Percentiles rank a stretch among this genome's conserved stretches.
These are phyloP conservation scores for Phylloporus sp. DNA, from an alignment of 768 basidiomycete genomes.

Conservation along the genomic window DNA sequence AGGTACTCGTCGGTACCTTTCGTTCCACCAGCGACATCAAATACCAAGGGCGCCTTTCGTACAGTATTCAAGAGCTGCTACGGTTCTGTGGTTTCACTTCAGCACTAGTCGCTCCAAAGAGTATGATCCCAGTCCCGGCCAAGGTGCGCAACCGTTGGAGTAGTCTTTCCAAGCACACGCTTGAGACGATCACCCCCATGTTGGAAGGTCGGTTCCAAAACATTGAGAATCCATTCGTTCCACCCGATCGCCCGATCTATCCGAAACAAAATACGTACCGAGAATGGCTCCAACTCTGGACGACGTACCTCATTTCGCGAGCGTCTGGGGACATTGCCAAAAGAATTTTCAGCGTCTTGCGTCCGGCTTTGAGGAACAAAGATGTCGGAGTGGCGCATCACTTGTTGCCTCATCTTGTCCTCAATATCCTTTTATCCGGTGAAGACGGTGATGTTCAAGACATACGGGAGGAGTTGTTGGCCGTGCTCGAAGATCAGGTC, in stretches of 20 bases:
- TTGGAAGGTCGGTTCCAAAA: constrained; percentile 66
- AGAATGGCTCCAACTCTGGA: constrained; percentile 95
- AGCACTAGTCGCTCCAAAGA: constrained; percentile 58
- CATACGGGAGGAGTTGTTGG: constrained; percentile 72
- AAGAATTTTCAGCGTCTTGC: constrained; percentile 74
- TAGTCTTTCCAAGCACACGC: constrained; percentile 71
- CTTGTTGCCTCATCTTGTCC: constrained; percentile 85
- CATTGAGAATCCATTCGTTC: constrained; percentile 37
- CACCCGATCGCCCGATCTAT: constrained; percentile 73
- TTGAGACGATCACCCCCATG: constrained; percentile 83
- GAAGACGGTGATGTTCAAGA: constrained; percentile 53
- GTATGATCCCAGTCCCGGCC: constrained; percentile 48
- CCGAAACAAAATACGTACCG: constrained; percentile 74
- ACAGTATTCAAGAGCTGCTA: constrained; percentile 87
- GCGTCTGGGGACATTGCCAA: constrained; percentile 56
- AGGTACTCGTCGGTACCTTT: constrained; percentile 86
- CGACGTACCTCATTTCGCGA: constrained; percentile 69
- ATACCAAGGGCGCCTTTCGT: constrained; percentile 87
- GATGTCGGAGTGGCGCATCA: constrained; percentile 94
- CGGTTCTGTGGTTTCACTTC: constrained; percentile 83
- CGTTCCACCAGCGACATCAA: constrained; percentile 91
- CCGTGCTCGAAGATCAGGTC: constrained; percentile 87
- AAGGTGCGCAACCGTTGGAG: constrained; percentile 79
- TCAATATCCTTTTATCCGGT: constrained; percentile 81
- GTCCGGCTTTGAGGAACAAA: constrained; percentile 73